These are phyloP conservation scores for Caryopteris hybrid DNA, from an alignment of 305 asterid genomes.

Conservation along the genomic window DNA sequence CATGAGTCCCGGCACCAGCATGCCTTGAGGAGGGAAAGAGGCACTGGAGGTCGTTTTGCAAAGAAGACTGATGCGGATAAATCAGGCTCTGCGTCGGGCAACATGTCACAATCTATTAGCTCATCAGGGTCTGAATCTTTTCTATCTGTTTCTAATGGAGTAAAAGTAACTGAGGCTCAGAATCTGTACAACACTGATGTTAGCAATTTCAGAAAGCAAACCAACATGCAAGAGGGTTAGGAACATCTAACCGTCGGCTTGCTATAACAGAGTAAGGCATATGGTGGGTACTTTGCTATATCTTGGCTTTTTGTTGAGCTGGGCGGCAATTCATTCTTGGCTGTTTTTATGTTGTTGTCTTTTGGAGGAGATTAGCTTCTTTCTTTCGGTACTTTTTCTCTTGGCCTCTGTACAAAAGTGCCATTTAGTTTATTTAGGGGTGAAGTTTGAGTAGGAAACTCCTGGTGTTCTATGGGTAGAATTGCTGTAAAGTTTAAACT, in stretches of 20 bases:
- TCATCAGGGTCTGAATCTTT: conserved; percentile 35
- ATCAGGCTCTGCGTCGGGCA: conserved; percentile 29
- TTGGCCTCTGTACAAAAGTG: conserved; percentile 22
- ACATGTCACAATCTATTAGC: conserved; percentile 21
- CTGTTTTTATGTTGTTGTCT: conserved; percentile 32
- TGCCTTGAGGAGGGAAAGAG: conserved; percentile 74
- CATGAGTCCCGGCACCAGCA: conserved; percentile 89
- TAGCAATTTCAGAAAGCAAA: conserved; percentile 29
- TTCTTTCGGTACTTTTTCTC: neutral
- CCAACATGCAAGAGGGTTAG: conserved; percentile 37
- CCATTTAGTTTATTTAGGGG: conserved; percentile 8
- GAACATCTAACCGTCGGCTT: too few relatives aligned
- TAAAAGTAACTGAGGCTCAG: conserved; percentile 15
- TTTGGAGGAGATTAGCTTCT: conserved; percentile 16
- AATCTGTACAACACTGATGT: conserved; percentile 16
- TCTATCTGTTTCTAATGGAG: conserved; percentile 27
- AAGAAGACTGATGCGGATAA: conserved; percentile 42
- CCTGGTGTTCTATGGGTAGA: neutral
- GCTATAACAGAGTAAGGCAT: too few relatives aligned
- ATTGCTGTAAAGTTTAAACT: neutral
- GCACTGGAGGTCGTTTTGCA: conserved; percentile 75
- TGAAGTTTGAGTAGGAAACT: neutral
- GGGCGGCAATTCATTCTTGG: conserved; percentile 94
- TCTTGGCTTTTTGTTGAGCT: conserved; percentile 39
- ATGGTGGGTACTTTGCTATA: conserved; percentile 9